Conservation (phyloP, 1,139 yeast genomes). For the Meyerozyma elateridarum region DNA sequence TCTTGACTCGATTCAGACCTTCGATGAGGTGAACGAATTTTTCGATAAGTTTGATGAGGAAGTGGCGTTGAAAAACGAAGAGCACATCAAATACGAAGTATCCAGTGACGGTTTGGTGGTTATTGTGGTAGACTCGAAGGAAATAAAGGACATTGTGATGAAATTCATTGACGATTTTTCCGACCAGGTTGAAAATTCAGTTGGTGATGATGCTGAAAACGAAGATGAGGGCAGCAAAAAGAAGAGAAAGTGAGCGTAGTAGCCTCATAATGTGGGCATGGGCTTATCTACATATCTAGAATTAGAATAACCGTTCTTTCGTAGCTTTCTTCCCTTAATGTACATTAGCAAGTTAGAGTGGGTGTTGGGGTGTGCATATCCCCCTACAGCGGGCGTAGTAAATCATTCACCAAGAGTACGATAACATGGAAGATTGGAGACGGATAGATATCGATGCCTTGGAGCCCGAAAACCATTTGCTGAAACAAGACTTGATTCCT, state of each 20-base stretch:
- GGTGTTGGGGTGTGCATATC: no score
- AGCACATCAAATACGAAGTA: constrained; percentile 63
- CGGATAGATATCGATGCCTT: constrained; percentile 88
- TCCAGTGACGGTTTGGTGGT: constrained; percentile 70
- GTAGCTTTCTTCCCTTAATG: no score
- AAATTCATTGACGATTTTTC: constrained; percentile 34
- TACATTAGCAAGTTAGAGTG: no score
- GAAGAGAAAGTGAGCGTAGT: no score
- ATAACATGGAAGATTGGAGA: constrained; percentile 51
- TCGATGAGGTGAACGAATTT: constrained; percentile 50
- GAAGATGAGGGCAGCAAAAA: constrained; percentile 8
- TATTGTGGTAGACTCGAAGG: constrained; percentile 42
- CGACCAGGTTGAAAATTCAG: constrained; percentile 9
- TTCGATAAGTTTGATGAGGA: constrained; percentile 59
- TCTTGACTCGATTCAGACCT: constrained; percentile 40
- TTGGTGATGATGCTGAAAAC: constrained; percentile 10
- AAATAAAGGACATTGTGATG: constrained; percentile 28
- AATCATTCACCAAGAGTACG: background rate
- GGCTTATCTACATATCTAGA: no score
- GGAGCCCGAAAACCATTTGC: constrained; percentile 73
- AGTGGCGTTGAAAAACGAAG: constrained; percentile 63
- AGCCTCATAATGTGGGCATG: no score
- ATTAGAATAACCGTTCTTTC: no score
- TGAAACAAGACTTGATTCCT: constrained; percentile 62
- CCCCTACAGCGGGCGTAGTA: no score